Percentiles rank a stretch among this genome's conserved stretches.
Conservation (phyloP, 1,284 basidiomycete species). For the Pholiota adiposa region DNA sequence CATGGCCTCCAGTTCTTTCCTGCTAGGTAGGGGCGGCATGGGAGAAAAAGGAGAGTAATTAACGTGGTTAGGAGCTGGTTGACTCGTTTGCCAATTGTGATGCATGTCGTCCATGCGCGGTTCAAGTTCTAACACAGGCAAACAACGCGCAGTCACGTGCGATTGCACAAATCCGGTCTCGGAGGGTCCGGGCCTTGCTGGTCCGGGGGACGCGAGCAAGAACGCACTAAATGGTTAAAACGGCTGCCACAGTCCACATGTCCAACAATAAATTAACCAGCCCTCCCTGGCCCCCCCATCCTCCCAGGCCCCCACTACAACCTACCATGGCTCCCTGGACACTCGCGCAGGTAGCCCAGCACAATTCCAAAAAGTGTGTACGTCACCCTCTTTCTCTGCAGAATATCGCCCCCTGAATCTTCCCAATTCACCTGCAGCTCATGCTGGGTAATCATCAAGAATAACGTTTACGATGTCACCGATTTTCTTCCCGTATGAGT, state of each 20-base stretch:
- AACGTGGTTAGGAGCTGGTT: slow-evolving; percentile 20
- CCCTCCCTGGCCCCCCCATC: background rate
- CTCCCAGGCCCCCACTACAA: background rate
- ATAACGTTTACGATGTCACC: slow-evolving; percentile 83
- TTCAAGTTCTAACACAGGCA: slow-evolving; percentile 46
- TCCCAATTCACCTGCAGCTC: slow-evolving; percentile 45
- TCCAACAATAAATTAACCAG: background rate
- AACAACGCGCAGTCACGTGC: slow-evolving; percentile 62
- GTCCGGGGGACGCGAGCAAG: background rate
- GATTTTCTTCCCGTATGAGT: slow-evolving; percentile 72
- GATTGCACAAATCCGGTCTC: background rate
- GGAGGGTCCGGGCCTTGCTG: background rate
- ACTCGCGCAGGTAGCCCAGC: slow-evolving; percentile 49
- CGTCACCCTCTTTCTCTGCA: slow-evolving; percentile 12
- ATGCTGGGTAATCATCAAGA: slow-evolving; percentile 90
- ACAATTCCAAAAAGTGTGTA: slow-evolving; percentile 53
- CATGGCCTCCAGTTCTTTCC: slow-evolving; percentile 62
- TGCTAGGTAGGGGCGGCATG: slow-evolving; percentile 57
- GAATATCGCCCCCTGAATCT: slow-evolving; percentile 12
- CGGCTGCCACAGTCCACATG: background rate
- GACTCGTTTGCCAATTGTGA: slow-evolving; percentile 24
- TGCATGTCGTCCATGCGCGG: slow-evolving; percentile 36
- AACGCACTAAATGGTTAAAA: background rate
- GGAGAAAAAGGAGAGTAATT: slow-evolving; percentile 17
- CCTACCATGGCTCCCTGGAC: slow-evolving; percentile 39